Percentiles rank a stretch among this genome's conserved stretches.
Evolutionary conservation across 768 basidiomycete genomes (phyloP).

Genomic region (Tephrocybe rancida): DNA sequence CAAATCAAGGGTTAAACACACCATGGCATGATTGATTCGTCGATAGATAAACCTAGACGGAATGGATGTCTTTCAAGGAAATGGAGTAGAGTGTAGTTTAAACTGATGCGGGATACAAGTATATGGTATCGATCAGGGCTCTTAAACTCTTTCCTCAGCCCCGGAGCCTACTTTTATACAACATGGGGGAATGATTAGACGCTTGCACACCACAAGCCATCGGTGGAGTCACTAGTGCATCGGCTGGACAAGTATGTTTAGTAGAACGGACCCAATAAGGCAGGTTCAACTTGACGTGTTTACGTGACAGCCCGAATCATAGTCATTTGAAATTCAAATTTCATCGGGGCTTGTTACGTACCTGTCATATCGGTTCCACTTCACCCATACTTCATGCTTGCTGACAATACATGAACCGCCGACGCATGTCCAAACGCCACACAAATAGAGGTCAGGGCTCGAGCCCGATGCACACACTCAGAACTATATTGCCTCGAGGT

Average conservation of each 20-base stretch:
- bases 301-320: neutral
- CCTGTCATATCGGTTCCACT: too few relatives aligned
- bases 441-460: neutral
- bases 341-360: too few relatives aligned
- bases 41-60: neutral
- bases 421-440: neutral
- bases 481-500: neutral
- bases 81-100: neutral
- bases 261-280: neutral
- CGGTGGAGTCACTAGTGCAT: conserved; percentile 1
- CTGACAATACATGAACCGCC: too few relatives aligned
- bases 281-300: neutral
- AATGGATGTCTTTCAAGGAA: neutral
- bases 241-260: neutral
- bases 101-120: too few relatives aligned
- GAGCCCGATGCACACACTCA: too few relatives aligned
- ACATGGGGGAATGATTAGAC: neutral
- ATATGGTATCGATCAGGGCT: too few relatives aligned
- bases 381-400: too few relatives aligned
- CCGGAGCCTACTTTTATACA: neutral
- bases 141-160: too few relatives aligned
- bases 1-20: neutral
- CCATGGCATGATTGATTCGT: neutral
- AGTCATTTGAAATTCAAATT: neutral
- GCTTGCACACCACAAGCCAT: neutral